Evolutionary conservation across 2,329 filamentous ascomycete species (phyloP).

Genomic region (Colletotrichum euphorbiae): DNA sequence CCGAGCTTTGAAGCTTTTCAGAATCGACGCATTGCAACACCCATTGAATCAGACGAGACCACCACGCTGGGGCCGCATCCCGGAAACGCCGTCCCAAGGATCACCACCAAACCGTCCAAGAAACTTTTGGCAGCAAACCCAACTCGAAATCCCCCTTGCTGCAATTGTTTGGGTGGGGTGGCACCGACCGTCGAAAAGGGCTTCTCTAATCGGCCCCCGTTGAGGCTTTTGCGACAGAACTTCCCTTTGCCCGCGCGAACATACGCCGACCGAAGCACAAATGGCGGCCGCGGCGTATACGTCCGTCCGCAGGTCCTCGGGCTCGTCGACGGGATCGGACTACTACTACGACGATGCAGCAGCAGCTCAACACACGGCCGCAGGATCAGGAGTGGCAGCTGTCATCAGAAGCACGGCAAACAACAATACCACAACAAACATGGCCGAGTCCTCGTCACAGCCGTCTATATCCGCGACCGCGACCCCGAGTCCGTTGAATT

Average conservation of each 20-base stretch:
- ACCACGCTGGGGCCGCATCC: conserved; percentile 27
- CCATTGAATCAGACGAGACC: neutral
- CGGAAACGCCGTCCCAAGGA: conserved; percentile 35
- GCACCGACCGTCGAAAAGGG: too few species aligned
- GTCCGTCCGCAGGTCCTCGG: conserved; percentile 35
- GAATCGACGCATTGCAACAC: neutral
- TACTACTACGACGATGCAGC: neutral
- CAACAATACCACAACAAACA: conserved; percentile 30
- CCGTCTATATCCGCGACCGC: conserved; percentile 41
- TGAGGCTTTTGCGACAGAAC: conserved; percentile 9
- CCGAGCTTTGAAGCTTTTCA: neutral
- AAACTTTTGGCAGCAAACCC: conserved; percentile 6
- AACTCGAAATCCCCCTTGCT: neutral
- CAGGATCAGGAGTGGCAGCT: conserved; percentile 6
- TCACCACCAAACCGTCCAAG: neutral
- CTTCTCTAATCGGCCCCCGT: neutral
- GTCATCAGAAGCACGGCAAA: neutral
- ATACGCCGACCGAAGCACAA: neutral
- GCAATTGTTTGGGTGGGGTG: neutral
- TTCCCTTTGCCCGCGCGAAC: too few species aligned
- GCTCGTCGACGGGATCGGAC: conserved; percentile 28
- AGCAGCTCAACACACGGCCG: conserved; percentile 3
- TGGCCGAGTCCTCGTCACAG: conserved; percentile 18
- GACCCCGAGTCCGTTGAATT: conserved; percentile 39
- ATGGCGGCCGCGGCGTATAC: conserved; percentile 31